These are phyloP conservation scores for Colletotrichum tofieldiae DNA, from an alignment of 2,329 filamentous ascomycete genomes.

Conservation along the genomic window DNA sequence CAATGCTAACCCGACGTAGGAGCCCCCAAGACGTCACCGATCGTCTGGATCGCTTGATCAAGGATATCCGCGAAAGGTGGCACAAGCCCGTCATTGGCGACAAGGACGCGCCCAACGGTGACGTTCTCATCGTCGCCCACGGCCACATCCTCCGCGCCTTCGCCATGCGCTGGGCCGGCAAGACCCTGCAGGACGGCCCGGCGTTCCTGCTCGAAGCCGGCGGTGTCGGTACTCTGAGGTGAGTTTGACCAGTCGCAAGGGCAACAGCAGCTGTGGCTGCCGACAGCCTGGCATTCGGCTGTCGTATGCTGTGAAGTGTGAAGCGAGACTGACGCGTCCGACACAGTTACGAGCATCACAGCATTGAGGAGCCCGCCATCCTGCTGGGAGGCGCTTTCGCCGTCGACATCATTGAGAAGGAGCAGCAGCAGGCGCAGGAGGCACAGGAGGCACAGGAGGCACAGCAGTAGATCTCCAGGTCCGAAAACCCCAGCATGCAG, in stretches of 20 bases:
- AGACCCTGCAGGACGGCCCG: constrained; percentile 81
- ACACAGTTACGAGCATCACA: constrained; percentile 83
- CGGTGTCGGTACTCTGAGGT: constrained; percentile 87
- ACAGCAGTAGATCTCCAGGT: background rate
- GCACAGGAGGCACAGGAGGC: too few species aligned
- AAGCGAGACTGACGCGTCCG: background rate
- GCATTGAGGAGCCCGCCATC: constrained; percentile 83
- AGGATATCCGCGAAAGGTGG: constrained; percentile 78
- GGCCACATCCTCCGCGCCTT: constrained; percentile 92
- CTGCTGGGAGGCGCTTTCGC: constrained; percentile 81
- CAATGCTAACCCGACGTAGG: constrained; percentile 54
- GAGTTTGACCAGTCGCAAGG: constrained; percentile 43
- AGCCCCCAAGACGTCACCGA: constrained; percentile 80
- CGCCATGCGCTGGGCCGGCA: constrained; percentile 87
- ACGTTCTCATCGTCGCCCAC: constrained; percentile 81
- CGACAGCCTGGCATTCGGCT: background rate
- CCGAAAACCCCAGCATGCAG: background rate
- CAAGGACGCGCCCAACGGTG: constrained; percentile 53
- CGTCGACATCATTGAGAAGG: constrained; percentile 56
- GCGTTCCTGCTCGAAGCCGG: constrained; percentile 89
- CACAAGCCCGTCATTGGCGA: constrained; percentile 73
- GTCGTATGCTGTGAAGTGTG: background rate
- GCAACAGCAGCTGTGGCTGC: background rate
- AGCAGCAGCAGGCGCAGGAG: constrained; percentile 46
- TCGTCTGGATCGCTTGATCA: constrained; percentile 83